A percentile compares a stretch with the other conserved stretches of the same genome.
Evolutionary conservation across 805 yeast genomes (phyloP).

Genomic region (Lachancea thermotolerans): DNA sequence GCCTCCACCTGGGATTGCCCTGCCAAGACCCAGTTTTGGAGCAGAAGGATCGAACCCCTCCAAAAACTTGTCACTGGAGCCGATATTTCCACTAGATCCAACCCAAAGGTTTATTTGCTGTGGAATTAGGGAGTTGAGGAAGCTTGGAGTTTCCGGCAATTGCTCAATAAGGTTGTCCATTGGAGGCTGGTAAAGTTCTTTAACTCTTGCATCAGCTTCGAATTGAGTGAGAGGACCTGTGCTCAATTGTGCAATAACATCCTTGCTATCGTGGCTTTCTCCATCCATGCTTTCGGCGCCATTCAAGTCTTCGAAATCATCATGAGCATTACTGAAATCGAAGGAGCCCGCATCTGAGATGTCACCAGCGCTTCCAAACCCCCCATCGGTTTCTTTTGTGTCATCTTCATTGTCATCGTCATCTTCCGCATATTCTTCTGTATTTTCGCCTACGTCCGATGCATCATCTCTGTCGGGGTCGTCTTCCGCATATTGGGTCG

Average conservation of each 20-base stretch:
- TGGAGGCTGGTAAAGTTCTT: conserved; percentile 56
- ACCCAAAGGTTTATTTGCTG: conserved; percentile 76
- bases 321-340: conserved; percentile 19
- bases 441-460: conserved; percentile 11
- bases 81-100: conserved; percentile 34
- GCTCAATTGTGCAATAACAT: conserved; percentile 11
- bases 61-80: conserved; percentile 11
- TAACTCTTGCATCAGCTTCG: conserved; percentile 38
- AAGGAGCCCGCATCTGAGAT: conserved; percentile 16
- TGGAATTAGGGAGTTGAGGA: conserved; percentile 42
- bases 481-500: conserved; percentile 60
- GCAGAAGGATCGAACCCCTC: conserved; percentile 17
- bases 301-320: conserved; percentile 22
- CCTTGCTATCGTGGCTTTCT: conserved; percentile 10
- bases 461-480: conserved; percentile 23
- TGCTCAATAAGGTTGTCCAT: conserved; percentile 37
- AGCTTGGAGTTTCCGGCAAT: conserved; percentile 38
- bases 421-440: conserved; percentile 17
- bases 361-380: conserved; percentile 12
- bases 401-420: conserved; percentile 7
- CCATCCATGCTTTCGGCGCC: no score
- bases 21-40: conserved; percentile 40
- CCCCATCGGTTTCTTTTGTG: conserved; percentile 3
- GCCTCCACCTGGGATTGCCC: conserved; percentile 49
- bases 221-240: conserved; percentile 25